Conservation (phyloP, 108 stramenopile species). For the Conticribra weissflogii region DNA sequence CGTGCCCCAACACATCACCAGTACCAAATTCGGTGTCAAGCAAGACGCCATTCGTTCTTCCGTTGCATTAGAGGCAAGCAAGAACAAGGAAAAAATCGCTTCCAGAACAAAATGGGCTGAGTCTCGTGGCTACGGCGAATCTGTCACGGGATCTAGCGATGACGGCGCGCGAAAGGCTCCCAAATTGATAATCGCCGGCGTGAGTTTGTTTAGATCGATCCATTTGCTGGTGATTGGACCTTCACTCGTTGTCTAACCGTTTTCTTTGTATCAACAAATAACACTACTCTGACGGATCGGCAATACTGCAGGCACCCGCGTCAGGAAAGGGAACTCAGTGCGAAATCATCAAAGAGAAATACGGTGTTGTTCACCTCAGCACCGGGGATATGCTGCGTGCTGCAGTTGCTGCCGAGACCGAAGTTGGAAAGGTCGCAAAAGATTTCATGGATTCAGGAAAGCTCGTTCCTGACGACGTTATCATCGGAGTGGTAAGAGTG, state of each 20-base stretch:
- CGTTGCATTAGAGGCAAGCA: constrained; percentile 27
- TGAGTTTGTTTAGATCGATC: too few species aligned
- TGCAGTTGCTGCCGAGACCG: constrained; percentile 57
- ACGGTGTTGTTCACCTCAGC: constrained; percentile 72
- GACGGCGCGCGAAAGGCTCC: constrained; percentile 12
- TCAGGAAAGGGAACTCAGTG: constrained; percentile 88
- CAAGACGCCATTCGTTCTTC: constrained; percentile 7
- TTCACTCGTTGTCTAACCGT: too few species aligned
- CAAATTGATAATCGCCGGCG: constrained; percentile 72
- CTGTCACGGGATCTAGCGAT: background rate
- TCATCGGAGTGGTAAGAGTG: constrained; percentile 85
- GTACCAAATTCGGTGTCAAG: background rate
- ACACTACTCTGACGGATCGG: too few species aligned
- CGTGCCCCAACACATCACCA: constrained; percentile 8
- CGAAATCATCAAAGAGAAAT: constrained; percentile 65
- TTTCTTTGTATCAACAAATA: too few species aligned
- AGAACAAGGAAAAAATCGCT: constrained; percentile 23
- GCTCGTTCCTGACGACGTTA: constrained; percentile 96
- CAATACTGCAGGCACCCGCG: constrained; percentile 79
- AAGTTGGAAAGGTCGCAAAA: constrained; percentile 79
- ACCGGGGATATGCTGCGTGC: constrained; percentile 88
- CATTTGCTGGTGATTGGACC: too few species aligned
- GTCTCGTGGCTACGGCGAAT: constrained; percentile 15
- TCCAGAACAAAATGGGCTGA: constrained; percentile 49
- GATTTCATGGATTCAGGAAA: constrained; percentile 92